Base-by-base conservation (phyloP, 1,139 yeast genomes). In the Yamadazyma spencermartinsiae region DNA sequence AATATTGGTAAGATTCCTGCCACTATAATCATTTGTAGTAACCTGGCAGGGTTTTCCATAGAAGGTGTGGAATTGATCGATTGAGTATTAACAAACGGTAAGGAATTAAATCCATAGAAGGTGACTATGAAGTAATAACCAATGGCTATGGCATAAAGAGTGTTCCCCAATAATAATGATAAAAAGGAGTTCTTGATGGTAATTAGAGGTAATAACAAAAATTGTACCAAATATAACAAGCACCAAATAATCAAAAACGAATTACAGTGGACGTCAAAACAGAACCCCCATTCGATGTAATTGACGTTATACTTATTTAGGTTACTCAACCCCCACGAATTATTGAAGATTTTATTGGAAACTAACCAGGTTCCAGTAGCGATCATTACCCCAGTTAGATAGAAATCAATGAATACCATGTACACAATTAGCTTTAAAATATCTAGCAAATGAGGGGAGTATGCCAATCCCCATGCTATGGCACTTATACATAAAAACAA, bases 181-280 rank as follows among this genome's bases (percentile, higher is more conserved):
- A 86, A 46, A 29, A 65, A 52, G 60, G 90, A 82, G 42, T 76
- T 79, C 49, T 80, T 75, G 50, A 80, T 63, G 36, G 81, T 74
- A 31, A 89, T 65, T 12, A 88, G 54, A 1, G 97, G 97, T 43
- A 88, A 66, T 39, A 88, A 61, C 33, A 87, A 58, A 52, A 87
- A 87, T 58, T 88, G 96, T 21, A 86, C 51, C 48, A 87, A 75
- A 57, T 89, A 89, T 31, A 89, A 69, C 39, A 79, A 64, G 42
- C 87, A 72, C 95, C 95, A 88, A 39, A 89, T 82, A 19, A 86
- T 70, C 49, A 89, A 66, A 53, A 87, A 89, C 25, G 96, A 79
- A 60, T 89, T 89, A 63, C 96, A 88, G 60, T 89, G 97, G 18
- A 89, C 82, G 56, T 89, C 97, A 59, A 89, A 89, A 62, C 97